Evolutionary conservation across 1,284 basidiomycete species (phyloP), one percentile per base, ranked within the genome.

Genomic region (Cryptococcus depauperatus): DNA sequence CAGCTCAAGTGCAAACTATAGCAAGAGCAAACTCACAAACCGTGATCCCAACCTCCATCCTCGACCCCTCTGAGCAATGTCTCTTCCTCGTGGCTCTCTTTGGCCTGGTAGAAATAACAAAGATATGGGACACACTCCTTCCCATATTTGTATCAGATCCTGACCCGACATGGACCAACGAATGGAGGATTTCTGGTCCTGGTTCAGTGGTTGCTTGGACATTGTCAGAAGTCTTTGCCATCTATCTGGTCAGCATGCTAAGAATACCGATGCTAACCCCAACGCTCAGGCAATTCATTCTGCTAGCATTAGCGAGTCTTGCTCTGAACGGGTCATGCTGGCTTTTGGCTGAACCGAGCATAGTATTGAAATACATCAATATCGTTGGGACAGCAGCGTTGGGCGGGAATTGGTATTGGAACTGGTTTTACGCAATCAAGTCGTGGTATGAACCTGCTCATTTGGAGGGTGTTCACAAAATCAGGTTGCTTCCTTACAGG

Each of bases 91-190:
- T 57, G 11, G 60, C 66, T 29, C 46, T 63, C 7, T 52, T 68
- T 7, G 68, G 66, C 3, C 51, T 66, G 10, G 35, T 70, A 11
- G 64, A 70, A 61, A 52, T 57, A 2, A 63, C 59, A 45, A 70
- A 70, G 52, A 35, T 70, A 10, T 69, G 65, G 62, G 69, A 71
- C 45, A 59, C 62, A 1, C 41, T 69, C 18, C 54, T 59, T 8
- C 61, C 66, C 3, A 55, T 61, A 37, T 42, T 65, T 44, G 41
- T 53, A 11, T 39, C 49, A 19, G 52, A 59, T 35, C 51, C 58
- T 8, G 62, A 64, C 16, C 55, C 62, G 2, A 57, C 62, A 10
- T 58, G 64, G 55, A 56, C 59, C 4, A 57, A 54, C 3, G 22
- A 44, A 6, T 35, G 58, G 22, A 52, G 62, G n/a, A 50, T 65